These are phyloP conservation scores for Withania somnifera DNA, from an alignment of 305 asterid genomes.

Conservation along the genomic window DNA sequence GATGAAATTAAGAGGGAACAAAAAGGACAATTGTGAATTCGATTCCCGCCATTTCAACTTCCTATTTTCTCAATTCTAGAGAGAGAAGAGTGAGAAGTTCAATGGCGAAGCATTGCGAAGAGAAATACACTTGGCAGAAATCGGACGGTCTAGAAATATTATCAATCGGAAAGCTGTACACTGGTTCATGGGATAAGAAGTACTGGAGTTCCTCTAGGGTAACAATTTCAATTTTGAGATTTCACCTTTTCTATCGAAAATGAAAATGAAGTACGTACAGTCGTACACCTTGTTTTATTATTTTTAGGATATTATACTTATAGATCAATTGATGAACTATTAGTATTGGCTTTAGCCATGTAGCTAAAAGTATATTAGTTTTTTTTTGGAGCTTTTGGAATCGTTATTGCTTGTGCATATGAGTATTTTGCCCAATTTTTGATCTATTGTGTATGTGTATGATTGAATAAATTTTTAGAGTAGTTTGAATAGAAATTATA, in stretches of 20 bases:
- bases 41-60: slow-evolving; percentile 5
- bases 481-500: too few relatives aligned
- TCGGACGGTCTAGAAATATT: slow-evolving; percentile 59
- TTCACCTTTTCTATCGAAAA: not conserved
- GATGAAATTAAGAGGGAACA: not conserved
- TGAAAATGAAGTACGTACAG: too few relatives aligned
- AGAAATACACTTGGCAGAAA: slow-evolving; percentile 23
- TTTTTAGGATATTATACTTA: not conserved
- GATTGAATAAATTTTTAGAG: not conserved
- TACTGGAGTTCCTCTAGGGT: slow-evolving; percentile 99
- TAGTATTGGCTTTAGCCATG: not conserved
- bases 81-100: not conserved
- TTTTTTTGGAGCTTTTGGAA: not conserved
- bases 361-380: not conserved
- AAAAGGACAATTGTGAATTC: not conserved
- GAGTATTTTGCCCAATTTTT: not conserved
- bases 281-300: not conserved
- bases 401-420: not conserved
- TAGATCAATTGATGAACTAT: not conserved
- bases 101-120: slow-evolving; percentile 2
- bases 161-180: slow-evolving; percentile 66
- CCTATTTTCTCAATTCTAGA: not conserved
- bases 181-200: slow-evolving; percentile 87
- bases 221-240: not conserved
- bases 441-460: too few relatives aligned